These are phyloP conservation scores for Punica granatum DNA, from an alignment of 345 rosid species.

Conservation along the genomic window DNA sequence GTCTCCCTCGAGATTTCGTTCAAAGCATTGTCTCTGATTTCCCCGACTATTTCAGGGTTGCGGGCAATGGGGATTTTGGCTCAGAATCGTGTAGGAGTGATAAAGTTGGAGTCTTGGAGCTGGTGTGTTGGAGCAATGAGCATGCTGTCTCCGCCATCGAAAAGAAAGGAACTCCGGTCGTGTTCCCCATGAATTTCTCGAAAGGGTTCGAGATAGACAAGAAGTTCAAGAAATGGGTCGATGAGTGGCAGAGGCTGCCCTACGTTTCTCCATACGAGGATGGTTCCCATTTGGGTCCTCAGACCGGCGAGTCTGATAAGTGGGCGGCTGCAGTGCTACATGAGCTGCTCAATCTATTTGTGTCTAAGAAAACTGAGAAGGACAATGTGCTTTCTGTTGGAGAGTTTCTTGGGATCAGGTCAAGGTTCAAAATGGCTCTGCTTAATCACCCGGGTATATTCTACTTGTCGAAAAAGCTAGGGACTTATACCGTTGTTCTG, in stretches of 20 bases:
- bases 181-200: constrained; percentile 52
- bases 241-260: constrained; percentile 86
- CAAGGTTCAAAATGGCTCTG: constrained; percentile 82
- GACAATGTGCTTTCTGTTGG: constrained; percentile 51
- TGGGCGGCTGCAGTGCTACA: constrained; percentile 72
- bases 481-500: constrained; percentile 68
- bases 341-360: constrained; percentile 68
- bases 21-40: constrained; percentile 57
- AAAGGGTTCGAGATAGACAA: constrained; percentile 66
- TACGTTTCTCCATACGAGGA: constrained; percentile 77
- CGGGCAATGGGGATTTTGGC: constrained; percentile 4
- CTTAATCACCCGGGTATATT: constrained; percentile 66
- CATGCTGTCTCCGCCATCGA: constrained; percentile 55
- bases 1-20: constrained; percentile 57
- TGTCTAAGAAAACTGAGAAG: constrained; percentile 64
- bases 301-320: constrained; percentile 69
- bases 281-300: constrained; percentile 43
- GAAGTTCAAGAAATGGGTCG: constrained; percentile 64
- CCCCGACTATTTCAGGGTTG: constrained; percentile 71
- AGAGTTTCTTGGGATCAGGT: constrained; percentile 65
- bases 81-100: constrained; percentile 5
- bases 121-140: constrained; percentile 80
- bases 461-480: constrained; percentile 62
- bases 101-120: constrained; percentile 30
- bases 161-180: constrained; percentile 46